Evolutionary conservation across 2,329 filamentous ascomycete species (phyloP), one percentile per base, ranked within the genome.

Genomic region (Scytalidium sp.): DNA sequence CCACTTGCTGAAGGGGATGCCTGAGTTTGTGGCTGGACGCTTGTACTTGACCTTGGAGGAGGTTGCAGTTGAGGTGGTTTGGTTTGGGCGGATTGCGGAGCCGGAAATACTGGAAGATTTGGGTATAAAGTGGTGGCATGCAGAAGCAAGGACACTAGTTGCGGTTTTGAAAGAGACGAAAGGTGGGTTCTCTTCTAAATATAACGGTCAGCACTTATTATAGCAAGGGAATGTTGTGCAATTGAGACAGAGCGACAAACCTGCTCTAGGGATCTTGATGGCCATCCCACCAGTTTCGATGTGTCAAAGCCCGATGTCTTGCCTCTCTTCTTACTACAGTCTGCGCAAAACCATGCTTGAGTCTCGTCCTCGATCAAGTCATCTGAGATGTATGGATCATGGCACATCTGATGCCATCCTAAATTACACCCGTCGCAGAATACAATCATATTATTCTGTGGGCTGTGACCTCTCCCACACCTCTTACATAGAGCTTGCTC

Each of bases 401-500:
- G 89, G 62, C 90, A 95, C 60, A 83, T 81, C 65, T 91, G 88
- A 67, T 95, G 90, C 80, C 90, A 95, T 40, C 84, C 81, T 23
- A 77, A 75, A 64, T 90, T 88, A 71, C 90, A 95, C 15, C 84
- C 84, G 67, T 93, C 88, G 70, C 90, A 95, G 67, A 92, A 90
- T 2, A 94, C 88, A 64, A 95, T 92, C 69, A 85, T 81, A 69
- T 94, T 94, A 58, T 74, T 82, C n/a, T 74, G 66, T 3, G 87
- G 85, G 60, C 86, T 89, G 56, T 87, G 80, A 9, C 87, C 84
- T 56, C 89, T 76, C 47, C 84, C 79, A 68, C 90, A 95, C 55
- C 81, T 78, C 59, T 84, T 85, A 71, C 89, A 94, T 25, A 87
- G 75, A 13, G 77, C 76, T 53, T 81, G 74, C 61, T 84, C 80